phyloP scores from a whole-genome alignment of 257 asterid species.

The Primulina eburnea region DNA sequence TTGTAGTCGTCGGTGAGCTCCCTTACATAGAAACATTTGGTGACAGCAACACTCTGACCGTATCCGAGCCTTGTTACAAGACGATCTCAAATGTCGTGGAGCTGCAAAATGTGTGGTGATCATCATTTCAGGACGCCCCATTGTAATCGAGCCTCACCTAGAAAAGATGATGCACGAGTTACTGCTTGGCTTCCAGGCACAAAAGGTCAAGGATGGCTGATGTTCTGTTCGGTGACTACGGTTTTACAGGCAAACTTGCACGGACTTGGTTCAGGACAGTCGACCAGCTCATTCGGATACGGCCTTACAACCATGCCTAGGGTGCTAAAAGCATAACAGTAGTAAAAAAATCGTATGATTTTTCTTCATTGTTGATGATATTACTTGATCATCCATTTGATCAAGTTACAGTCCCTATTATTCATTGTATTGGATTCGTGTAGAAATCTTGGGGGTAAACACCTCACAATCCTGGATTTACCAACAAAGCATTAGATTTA shows the following conservation, averaged over 20 bases:
- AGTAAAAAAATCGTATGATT: background rate
- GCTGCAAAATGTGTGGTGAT: constrained; percentile 44
- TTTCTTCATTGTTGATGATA: background rate
- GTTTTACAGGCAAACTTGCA: constrained; percentile 59
- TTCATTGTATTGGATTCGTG: background rate
- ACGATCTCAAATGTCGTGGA: constrained; percentile 42
- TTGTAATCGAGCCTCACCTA: constrained; percentile 45
- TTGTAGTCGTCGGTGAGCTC: no score
- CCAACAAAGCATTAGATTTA: no score
- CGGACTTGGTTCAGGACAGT: constrained; percentile 60
- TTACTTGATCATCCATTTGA: background rate
- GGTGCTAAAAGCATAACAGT: constrained; percentile 16
- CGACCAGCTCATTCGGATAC: constrained; percentile 55
- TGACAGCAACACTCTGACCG: constrained; percentile 36
- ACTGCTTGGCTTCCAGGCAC: constrained; percentile 69
- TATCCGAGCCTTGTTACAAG: constrained; percentile 32
- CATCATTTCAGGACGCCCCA: constrained; percentile 48
- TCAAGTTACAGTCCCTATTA: background rate
- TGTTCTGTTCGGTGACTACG: constrained; percentile 55
- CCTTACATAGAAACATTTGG: no score
- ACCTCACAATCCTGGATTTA: no score
- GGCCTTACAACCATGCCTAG: constrained; percentile 36
- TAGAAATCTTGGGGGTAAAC: background rate
- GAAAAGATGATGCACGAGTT: constrained; percentile 47
- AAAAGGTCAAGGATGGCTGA: constrained; percentile 65